phyloP scores from a whole-genome alignment of 2,329 filamentous ascomycete genomes.

The Botrytis sinoallii region DNA sequence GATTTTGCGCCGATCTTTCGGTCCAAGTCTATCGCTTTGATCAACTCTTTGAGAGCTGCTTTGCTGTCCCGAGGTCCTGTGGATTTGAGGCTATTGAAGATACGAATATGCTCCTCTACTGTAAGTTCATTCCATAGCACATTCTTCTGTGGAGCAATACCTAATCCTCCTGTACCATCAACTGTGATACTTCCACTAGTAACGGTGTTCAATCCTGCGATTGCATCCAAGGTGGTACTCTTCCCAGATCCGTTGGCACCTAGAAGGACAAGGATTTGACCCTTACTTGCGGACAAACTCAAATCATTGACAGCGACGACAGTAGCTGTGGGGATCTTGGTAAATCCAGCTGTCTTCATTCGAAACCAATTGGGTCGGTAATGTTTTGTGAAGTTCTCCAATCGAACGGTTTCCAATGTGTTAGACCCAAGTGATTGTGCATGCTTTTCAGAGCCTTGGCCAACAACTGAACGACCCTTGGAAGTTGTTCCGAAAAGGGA shows the following conservation, averaged over 20 bases:
- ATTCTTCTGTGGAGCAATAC: conserved; percentile 89
- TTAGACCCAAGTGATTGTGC: conserved; percentile 23
- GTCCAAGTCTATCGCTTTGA: conserved; percentile 69
- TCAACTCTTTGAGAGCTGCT: conserved; percentile 59
- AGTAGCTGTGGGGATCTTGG: conserved; percentile 50
- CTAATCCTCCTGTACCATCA: conserved; percentile 74
- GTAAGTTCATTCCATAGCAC: conserved; percentile 89
- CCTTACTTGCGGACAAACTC: conserved; percentile 66
- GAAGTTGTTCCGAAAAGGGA: conserved; percentile 72
- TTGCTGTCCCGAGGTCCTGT: conserved; percentile 53
- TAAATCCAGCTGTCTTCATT: conserved; percentile 40
- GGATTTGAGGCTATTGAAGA: conserved; percentile 82
- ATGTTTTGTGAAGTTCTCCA: conserved; percentile 73
- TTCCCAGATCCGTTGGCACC: conserved; percentile 91
- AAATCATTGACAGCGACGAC: conserved; percentile 78
- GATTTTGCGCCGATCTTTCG: conserved; percentile 70
- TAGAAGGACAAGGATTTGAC: conserved; percentile 81
- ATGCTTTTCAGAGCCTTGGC: conserved; percentile 22
- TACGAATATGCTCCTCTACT: conserved; percentile 76
- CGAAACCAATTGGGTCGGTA: conserved; percentile 67
- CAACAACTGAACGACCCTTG: conserved; percentile 53
- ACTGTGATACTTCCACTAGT: conserved; percentile 75
- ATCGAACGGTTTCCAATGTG: conserved; percentile 55
- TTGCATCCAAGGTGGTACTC: conserved; percentile 82
- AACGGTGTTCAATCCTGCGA: conserved; percentile 76